Evolutionary conservation across 2,329 filamentous ascomycete genomes (phyloP).

Genomic region (Fusarium udum): DNA sequence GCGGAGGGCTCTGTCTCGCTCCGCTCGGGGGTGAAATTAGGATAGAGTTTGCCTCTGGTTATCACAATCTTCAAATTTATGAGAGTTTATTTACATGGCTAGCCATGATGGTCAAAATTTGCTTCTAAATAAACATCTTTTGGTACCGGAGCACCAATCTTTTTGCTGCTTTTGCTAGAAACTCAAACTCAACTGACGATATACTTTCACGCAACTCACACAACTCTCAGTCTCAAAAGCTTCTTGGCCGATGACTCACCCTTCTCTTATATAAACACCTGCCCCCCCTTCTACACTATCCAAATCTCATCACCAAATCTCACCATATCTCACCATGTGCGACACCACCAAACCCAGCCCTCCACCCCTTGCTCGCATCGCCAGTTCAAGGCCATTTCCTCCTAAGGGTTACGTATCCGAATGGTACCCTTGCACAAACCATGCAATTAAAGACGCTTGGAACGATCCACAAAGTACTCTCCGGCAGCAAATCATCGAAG

Average conservation of each 20-base stretch:
- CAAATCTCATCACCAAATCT: not conserved
- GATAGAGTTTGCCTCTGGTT: not conserved
- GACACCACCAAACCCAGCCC: not conserved
- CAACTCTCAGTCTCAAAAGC: not conserved
- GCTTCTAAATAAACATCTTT: not conserved
- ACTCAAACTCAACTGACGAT: not conserved
- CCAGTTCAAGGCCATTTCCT: not conserved
- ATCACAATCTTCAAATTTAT: not conserved
- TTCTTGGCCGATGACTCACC: not conserved
- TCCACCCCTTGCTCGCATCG: not conserved
- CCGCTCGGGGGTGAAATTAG: constrained; percentile 5
- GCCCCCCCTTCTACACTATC: not conserved
- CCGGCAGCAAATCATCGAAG: not conserved
- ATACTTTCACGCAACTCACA: not conserved
- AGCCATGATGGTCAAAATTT: not conserved
- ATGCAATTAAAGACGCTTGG: too few species aligned
- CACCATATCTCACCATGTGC: not conserved
- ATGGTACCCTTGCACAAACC: too few species aligned
- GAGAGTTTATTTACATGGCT: not conserved
- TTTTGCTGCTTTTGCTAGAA: not conserved
- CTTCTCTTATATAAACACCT: not conserved
- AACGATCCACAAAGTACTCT: too few species aligned
- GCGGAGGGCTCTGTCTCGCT: not conserved
- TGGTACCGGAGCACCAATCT: not conserved
- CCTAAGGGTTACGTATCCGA: not conserved